phyloP scores from a whole-genome alignment of 441 rosid genomes.

The Capsella rubella region DNA sequence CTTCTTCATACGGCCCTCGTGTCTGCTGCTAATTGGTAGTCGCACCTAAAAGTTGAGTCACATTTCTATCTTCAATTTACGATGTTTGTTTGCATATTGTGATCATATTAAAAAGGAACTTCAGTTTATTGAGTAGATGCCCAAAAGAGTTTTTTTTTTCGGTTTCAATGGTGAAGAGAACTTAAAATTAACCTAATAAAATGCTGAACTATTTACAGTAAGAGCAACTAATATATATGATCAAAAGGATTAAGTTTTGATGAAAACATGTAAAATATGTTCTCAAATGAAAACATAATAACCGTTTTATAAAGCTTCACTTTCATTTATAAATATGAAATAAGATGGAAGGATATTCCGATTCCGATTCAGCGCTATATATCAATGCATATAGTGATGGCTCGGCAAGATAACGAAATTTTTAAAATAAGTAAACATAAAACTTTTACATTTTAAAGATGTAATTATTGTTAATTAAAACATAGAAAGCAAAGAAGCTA shows the following conservation, averaged over 20 bases:
- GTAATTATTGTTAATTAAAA: constrained; percentile 19
- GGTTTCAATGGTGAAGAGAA: neutral
- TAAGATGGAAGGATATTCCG: constrained; percentile 9
- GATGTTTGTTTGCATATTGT: constrained; percentile 17
- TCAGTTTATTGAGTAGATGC: neutral
- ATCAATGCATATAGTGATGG: constrained; percentile 1
- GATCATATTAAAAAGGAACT: neutral
- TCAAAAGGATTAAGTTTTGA: neutral
- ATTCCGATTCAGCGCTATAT: neutral
- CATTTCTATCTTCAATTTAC: constrained; percentile 5
- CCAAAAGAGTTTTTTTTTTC: no score
- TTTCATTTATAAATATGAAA: neutral
- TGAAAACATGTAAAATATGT: no score
- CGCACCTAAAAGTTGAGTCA: constrained; percentile 7
- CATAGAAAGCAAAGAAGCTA: neutral
- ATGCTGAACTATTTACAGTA: neutral
- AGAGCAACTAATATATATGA: neutral
- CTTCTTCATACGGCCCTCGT: constrained; percentile 8
- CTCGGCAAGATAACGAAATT: neutral
- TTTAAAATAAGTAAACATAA: constrained; percentile 3
- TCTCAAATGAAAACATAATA: neutral
- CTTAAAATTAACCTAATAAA: neutral
- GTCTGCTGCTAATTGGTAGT: constrained; percentile 18
- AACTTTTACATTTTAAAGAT: neutral
- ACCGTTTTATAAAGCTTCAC: neutral